These are phyloP conservation scores for Helichrysum umbraculigerum DNA, from an alignment of 129 eudicot species.

Conservation along the genomic window DNA sequence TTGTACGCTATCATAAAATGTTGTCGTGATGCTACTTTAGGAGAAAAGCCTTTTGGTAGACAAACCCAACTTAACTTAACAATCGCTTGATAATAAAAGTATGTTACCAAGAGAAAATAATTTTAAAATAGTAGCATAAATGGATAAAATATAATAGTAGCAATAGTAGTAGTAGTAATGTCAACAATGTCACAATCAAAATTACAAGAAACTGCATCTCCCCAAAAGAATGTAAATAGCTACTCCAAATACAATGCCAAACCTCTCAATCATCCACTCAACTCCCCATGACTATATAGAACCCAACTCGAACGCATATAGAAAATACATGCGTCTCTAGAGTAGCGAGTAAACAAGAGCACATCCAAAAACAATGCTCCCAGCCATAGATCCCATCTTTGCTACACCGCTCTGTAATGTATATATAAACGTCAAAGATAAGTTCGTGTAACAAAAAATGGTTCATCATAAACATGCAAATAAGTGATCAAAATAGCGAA, in stretches of 20 bases:
- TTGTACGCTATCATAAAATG: too few species aligned
- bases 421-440: conserved; percentile 7
- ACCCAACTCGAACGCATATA: conserved; percentile 12
- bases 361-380: conserved; percentile 49
- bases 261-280: conserved; percentile 20
- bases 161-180: conserved; percentile 13
- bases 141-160: conserved; percentile 28
- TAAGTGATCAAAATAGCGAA: neutral
- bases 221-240: conserved; percentile 40
- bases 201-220: conserved; percentile 39
- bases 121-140: conserved; percentile 10
- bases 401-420: conserved; percentile 57
- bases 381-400: conserved; percentile 46
- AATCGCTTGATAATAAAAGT: neutral
- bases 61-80: conserved; percentile 15
- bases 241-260: conserved; percentile 40
- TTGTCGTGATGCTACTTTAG: too few species aligned
- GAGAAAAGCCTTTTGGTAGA: too few species aligned
- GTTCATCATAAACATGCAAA: neutral
- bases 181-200: conserved; percentile 26
- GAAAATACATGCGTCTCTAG: conserved; percentile 28
- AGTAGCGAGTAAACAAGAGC: conserved; percentile 44
- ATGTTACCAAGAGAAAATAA: neutral
- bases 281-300: conserved; percentile 24
- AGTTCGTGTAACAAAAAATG: neutral